Percentiles rank a stretch among this genome's conserved stretches.
Evolutionary conservation across 1,284 basidiomycete species (phyloP).

Genomic region (Cerioporus squamosus): DNA sequence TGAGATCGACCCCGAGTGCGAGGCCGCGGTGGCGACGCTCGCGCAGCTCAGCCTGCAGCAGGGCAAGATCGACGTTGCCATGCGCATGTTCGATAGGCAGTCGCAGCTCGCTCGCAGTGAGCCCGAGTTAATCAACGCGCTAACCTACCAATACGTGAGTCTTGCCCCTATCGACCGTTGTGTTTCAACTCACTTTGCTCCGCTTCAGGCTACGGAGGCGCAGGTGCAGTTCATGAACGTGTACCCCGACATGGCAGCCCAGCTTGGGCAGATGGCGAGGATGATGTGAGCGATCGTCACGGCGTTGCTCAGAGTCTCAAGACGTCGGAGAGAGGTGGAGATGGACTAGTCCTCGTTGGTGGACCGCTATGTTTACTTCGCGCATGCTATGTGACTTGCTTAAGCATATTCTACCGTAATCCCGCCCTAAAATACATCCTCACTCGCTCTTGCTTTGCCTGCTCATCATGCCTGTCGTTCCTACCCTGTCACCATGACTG

Average conservation of each 20-base stretch:
- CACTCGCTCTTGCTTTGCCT: slow-evolving; percentile 10
- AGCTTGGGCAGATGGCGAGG: slow-evolving; percentile 59
- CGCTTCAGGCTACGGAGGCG: slow-evolving; percentile 70
- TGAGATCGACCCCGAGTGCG: slow-evolving; percentile 89
- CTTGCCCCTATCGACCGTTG: too few relatives aligned
- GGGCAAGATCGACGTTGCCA: slow-evolving; percentile 86
- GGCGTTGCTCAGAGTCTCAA: background rate
- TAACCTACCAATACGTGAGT: slow-evolving; percentile 86
- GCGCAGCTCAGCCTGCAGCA: slow-evolving; percentile 95
- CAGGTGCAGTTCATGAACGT: slow-evolving; percentile 83
- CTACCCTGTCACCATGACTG: too few relatives aligned
- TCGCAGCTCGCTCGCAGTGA: slow-evolving; percentile 90
- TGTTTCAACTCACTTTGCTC: too few relatives aligned
- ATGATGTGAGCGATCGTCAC: slow-evolving; percentile 26
- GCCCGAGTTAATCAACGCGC: slow-evolving; percentile 86
- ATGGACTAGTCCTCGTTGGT: background rate
- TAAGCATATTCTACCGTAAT: slow-evolving; percentile 22
- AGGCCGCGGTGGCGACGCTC: slow-evolving; percentile 94
- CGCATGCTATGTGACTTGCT: slow-evolving; percentile 14
- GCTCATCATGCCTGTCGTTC: too few relatives aligned
- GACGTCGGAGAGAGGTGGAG: background rate
- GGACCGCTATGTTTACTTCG: background rate
- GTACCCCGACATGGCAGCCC: slow-evolving; percentile 82
- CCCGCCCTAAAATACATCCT: slow-evolving; percentile 20
- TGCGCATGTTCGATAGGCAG: slow-evolving; percentile 87